Percentiles rank a stretch among this genome's conserved stretches.
These are phyloP conservation scores for Corylus avellana DNA, from an alignment of 306 rosid genomes.

Conservation along the genomic window DNA sequence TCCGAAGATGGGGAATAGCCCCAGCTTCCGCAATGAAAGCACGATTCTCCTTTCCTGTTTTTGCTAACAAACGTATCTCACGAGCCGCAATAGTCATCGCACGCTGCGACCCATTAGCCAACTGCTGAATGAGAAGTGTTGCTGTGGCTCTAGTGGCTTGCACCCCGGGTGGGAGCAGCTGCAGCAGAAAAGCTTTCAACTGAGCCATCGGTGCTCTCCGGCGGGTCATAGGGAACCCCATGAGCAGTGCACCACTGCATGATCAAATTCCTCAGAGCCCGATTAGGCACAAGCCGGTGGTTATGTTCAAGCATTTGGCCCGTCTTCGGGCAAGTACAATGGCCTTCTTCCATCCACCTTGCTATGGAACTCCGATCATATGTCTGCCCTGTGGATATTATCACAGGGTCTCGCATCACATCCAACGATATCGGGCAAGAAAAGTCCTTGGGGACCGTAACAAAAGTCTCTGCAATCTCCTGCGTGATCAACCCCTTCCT, in stretches of 20 bases:
- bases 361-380: constrained; percentile 78
- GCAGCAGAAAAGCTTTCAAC: constrained; percentile 51
- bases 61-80: constrained; percentile 81
- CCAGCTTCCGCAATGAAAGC: constrained; percentile 94
- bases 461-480: constrained; percentile 76
- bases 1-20: constrained; percentile 75
- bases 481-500: constrained; percentile 61
- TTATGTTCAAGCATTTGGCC: constrained; percentile 83
- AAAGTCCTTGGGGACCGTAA: constrained; percentile 79
- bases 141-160: constrained; percentile 79
- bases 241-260: constrained; percentile 81
- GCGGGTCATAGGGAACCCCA: constrained; percentile 75
- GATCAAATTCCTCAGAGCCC: constrained; percentile 81
- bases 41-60: constrained; percentile 86
- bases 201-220: constrained; percentile 47
- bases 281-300: constrained; percentile 64
- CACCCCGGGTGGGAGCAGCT: constrained; percentile 72
- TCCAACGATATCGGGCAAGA: constrained; percentile 83
- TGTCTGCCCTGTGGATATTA: constrained; percentile 83
- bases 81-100: constrained; percentile 82
- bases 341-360: constrained; percentile 96
- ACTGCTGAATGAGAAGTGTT: constrained; percentile 64
- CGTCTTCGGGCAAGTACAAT: constrained; percentile 81
- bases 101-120: constrained; percentile 57
- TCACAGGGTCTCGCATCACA: constrained; percentile 89